phyloP scores from a whole-genome alignment of 805 yeast genomes.

The Cyberlindnera galapagoensis region DNA sequence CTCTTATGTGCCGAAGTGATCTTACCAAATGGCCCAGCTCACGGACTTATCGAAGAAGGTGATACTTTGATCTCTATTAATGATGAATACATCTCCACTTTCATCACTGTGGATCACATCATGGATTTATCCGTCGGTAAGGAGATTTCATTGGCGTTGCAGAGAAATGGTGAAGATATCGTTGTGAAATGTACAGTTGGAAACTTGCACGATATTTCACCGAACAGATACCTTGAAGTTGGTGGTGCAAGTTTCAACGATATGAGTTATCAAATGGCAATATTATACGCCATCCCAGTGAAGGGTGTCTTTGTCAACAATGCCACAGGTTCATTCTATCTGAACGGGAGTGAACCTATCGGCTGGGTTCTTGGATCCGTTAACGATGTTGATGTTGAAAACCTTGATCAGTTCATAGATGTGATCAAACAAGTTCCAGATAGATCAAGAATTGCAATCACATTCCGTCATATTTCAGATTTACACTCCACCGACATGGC shows the following conservation, averaged over 20 bases:
- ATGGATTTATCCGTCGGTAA: constrained; percentile 67
- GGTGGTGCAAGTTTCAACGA: constrained; percentile 86
- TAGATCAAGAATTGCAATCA: constrained; percentile 58
- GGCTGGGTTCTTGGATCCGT: constrained; percentile 82
- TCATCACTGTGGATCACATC: constrained; percentile 76
- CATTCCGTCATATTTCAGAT: constrained; percentile 74
- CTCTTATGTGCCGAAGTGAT: constrained; percentile 77
- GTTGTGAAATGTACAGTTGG: constrained; percentile 50
- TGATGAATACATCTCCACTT: constrained; percentile 56
- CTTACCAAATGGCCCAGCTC: constrained; percentile 82
- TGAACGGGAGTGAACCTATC: constrained; percentile 48
- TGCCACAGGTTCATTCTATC: constrained; percentile 69
- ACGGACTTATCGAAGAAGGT: constrained; percentile 69
- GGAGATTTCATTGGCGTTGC: constrained; percentile 48
- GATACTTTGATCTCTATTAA: constrained; percentile 75
- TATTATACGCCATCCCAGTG: constrained; percentile 77
- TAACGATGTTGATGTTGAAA: constrained; percentile 69
- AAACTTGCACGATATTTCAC: constrained; percentile 77
- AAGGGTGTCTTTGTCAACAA: constrained; percentile 76
- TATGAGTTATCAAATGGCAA: constrained; percentile 82
- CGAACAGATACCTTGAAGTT: constrained; percentile 71
- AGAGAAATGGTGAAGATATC: constrained; percentile 66
- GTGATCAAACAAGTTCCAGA: constrained; percentile 79
- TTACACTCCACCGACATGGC: constrained; percentile 65
- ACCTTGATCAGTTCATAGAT: constrained; percentile 67